Percentiles rank a stretch among this genome's conserved stretches.
Conservation (phyloP, 2,329 filamentous ascomycete species). For the Endocalyx cinctus region DNA sequence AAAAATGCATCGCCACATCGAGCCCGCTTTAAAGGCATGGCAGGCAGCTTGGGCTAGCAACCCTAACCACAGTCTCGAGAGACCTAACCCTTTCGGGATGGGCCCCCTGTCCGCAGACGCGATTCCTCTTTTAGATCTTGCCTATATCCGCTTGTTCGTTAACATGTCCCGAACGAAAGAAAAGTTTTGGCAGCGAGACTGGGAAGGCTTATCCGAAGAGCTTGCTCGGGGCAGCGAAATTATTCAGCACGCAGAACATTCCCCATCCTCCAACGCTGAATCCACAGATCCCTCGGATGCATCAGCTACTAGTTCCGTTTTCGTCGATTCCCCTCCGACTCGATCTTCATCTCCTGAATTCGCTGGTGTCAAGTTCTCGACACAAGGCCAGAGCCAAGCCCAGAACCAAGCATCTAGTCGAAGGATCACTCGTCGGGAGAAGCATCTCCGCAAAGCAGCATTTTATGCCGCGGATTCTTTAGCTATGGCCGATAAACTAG, state of each 20-base stretch:
- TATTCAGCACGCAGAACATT: conserved; percentile 65
- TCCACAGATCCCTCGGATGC: conserved; percentile 44
- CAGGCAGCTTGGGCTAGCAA: conserved; percentile 88
- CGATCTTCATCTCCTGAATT: conserved; percentile 48
- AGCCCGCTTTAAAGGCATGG: conserved; percentile 91
- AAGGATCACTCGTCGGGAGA: conserved; percentile 69
- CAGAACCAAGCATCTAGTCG: conserved; percentile 30
- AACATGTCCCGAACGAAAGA: conserved; percentile 91
- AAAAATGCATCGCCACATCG: conserved; percentile 92
- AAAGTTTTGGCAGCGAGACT: conserved; percentile 90
- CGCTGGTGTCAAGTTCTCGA: conserved; percentile 32
- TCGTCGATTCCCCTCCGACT: conserved; percentile 47
- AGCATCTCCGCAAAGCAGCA: conserved; percentile 86
- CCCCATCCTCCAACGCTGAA: conserved; percentile 46
- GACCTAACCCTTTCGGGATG: conserved; percentile 76
- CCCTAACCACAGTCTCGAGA: conserved; percentile 75
- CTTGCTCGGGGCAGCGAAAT: conserved; percentile 73
- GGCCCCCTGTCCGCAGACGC: conserved; percentile 85
- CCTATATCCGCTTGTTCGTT: conserved; percentile 88
- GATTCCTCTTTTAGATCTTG: conserved; percentile 84
- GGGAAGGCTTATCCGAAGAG: conserved; percentile 86
- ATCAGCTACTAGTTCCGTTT: conserved; percentile 41
- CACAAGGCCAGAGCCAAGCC: conserved; percentile 19
- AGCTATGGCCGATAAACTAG: conserved; percentile 79
- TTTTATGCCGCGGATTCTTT: conserved; percentile 92